Evolutionary conservation across 176 grass and related monocot species (phyloP), one percentile per base, ranked within the genome.

Genomic region (Rhynchospora pubera): DNA sequence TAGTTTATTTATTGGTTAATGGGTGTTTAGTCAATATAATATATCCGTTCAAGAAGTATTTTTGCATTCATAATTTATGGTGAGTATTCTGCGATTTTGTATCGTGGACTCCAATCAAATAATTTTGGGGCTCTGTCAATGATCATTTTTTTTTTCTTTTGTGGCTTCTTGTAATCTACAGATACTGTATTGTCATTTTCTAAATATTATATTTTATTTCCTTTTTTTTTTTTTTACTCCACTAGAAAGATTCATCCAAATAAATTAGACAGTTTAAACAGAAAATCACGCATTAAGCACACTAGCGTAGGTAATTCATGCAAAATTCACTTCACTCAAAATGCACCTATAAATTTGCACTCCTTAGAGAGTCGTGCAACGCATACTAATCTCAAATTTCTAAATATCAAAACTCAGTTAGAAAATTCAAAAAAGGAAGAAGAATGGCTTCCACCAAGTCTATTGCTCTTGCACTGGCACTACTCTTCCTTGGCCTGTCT

Each of bases 371-470:
- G 24, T 52, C 52, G 21, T 79, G 23, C 7, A 57, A 58, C 13
- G 10, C 79, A 81, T 50, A 42, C n/a, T 45, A 52, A 46, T 50
- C 23, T 1, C 46, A 39, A 39, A 5, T 39, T 39, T 39, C 34
- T 2, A 39, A 62, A 15, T 19, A 13, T 46, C 24, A 23, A 61
- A 67, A 82, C 30, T 44, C 34, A 53, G 16, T 48, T 50, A 61
- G 16, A 78, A 51, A 78, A 34, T 0, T 4, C 10, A 34, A 65
- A 50, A 50, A 61, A 65, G 19, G 30, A 50, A 18, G 45, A 11
- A n/a, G 24, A 52, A 82, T 82, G 79, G 79, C 61, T 67, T 82
- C 61, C 9, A 51, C 45, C 62, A 82, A 82, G 22, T 82, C 53
- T 50, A 0, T 82, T 65, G 21, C 9, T 5, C 22, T 82, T 66